These are phyloP conservation scores for Medicago ruthenica DNA, from an alignment of 306 rosid genomes.

Conservation along the genomic window DNA sequence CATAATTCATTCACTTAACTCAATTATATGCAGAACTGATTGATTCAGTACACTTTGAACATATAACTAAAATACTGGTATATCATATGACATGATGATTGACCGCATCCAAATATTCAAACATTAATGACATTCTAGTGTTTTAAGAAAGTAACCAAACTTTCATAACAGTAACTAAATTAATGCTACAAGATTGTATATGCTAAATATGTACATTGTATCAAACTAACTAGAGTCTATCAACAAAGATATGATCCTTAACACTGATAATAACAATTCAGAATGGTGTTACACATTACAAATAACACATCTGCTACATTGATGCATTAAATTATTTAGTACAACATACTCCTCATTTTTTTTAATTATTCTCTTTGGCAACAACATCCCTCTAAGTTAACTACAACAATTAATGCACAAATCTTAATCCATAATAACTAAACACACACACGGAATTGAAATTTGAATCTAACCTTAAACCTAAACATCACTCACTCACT, in stretches of 20 bases:
- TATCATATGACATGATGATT: not conserved
- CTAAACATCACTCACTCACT: constrained; percentile 66
- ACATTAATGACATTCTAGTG: not conserved
- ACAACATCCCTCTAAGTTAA: constrained; percentile 47
- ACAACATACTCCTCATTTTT: constrained; percentile 17
- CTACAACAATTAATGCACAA: constrained; percentile 40
- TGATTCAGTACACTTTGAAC: not conserved
- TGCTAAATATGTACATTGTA: constrained; percentile 38
- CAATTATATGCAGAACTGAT: not conserved
- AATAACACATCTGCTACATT: constrained; percentile 46
- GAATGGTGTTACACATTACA: constrained; percentile 44
- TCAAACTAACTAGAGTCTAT: constrained; percentile 3
- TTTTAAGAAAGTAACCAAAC: not conserved
- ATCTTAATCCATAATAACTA: constrained; percentile 38
- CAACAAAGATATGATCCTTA: constrained; percentile 37
- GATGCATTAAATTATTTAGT: constrained; percentile 23
- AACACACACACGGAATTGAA: constrained; percentile 39
- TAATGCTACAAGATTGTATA: not conserved
- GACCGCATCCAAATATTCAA: not conserved
- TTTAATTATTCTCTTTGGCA: constrained; percentile 1
- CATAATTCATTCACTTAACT: not conserved
- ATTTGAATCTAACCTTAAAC: constrained; percentile 43
- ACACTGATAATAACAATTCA: constrained; percentile 29
- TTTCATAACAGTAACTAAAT: not conserved
- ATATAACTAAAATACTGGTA: not conserved